A percentile compares a stretch with the other conserved stretches of the same genome.
Conservation (phyloP, 2,329 filamentous ascomycete species). For the Alternaria novae-zelandiae region DNA sequence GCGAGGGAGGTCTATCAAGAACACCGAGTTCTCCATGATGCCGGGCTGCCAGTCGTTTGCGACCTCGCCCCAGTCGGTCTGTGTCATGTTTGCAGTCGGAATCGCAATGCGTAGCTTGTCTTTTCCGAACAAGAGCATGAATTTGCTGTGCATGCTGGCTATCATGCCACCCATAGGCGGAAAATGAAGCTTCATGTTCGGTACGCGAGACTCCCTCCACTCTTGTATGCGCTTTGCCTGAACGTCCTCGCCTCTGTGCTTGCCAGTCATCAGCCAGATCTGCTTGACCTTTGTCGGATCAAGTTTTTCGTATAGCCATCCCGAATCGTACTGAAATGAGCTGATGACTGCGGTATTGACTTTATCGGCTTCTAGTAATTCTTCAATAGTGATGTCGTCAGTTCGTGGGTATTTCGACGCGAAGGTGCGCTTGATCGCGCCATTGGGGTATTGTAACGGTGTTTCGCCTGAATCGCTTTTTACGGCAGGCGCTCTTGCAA, state of each 20-base stretch:
- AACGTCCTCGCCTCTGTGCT: conserved; percentile 53
- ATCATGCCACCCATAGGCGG: conserved; percentile 75
- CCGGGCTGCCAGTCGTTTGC: conserved; percentile 58
- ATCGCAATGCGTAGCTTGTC: conserved; percentile 78
- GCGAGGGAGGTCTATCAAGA: conserved; percentile 88
- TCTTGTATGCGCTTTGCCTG: conserved; percentile 33
- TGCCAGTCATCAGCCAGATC: conserved; percentile 64
- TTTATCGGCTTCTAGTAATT: conserved; percentile 76
- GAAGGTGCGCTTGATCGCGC: conserved; percentile 83
- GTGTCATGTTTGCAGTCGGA: conserved; percentile 84
- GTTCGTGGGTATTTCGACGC: conserved; percentile 66
- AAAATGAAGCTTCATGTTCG: conserved; percentile 73
- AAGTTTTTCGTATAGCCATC: conserved; percentile 75
- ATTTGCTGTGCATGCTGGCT: conserved; percentile 90
- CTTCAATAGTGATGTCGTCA: conserved; percentile 86
- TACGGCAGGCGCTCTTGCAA: not conserved
- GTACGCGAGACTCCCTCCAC: conserved; percentile 47
- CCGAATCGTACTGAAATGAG: conserved; percentile 83
- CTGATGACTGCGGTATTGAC: conserved; percentile 82
- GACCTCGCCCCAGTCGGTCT: conserved; percentile 86
- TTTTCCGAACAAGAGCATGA: conserved; percentile 85
- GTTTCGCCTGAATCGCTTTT: not conserved
- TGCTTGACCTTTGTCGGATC: conserved; percentile 61
- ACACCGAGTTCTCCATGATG: conserved; percentile 64
- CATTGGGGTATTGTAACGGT: conserved; percentile 59